phyloP scores from a whole-genome alignment of 805 yeast species.

The Candida michaelii region DNA sequence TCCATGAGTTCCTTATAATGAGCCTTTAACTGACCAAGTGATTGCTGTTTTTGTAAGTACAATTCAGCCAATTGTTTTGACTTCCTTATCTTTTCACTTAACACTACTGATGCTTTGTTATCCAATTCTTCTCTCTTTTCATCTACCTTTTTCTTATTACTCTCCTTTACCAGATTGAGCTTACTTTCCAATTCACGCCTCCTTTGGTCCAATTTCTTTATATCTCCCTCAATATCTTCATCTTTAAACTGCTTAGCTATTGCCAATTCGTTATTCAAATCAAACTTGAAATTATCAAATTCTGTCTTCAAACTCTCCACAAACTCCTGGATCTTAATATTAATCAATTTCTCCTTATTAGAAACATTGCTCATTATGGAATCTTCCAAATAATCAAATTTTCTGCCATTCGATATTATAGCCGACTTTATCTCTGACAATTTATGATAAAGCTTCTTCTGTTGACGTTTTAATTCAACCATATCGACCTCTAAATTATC shows the following conservation, averaged over 20 bases:
- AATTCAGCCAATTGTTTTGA: slow-evolving; percentile 12
- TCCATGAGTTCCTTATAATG: neutral
- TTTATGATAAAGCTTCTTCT: slow-evolving; percentile 12
- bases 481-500: slow-evolving; percentile 22
- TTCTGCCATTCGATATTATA: slow-evolving; percentile 12
- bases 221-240: slow-evolving; percentile 15
- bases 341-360: slow-evolving; percentile 28
- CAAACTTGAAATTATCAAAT: slow-evolving; percentile 31
- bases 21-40: neutral
- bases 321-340: slow-evolving; percentile 30
- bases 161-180: neutral
- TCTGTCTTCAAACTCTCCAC: slow-evolving; percentile 25
- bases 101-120: slow-evolving; percentile 25
- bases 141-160: slow-evolving; percentile 18
- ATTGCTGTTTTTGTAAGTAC: slow-evolving; percentile 3
- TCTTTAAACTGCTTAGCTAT: slow-evolving; percentile 25
- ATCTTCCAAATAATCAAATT: slow-evolving; percentile 26
- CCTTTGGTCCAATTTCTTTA: slow-evolving; percentile 16
- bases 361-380: slow-evolving; percentile 28
- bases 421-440: slow-evolving; percentile 12
- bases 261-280: slow-evolving; percentile 33
- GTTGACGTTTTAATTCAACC: slow-evolving; percentile 18
- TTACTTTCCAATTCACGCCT: slow-evolving; percentile 7
- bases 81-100: slow-evolving; percentile 24
- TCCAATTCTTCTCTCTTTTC: slow-evolving; percentile 24